Percentiles rank a stretch among this genome's conserved stretches.
Evolutionary conservation across 106 monocot species (phyloP).

Genomic region (Agapanthus africanus): DNA sequence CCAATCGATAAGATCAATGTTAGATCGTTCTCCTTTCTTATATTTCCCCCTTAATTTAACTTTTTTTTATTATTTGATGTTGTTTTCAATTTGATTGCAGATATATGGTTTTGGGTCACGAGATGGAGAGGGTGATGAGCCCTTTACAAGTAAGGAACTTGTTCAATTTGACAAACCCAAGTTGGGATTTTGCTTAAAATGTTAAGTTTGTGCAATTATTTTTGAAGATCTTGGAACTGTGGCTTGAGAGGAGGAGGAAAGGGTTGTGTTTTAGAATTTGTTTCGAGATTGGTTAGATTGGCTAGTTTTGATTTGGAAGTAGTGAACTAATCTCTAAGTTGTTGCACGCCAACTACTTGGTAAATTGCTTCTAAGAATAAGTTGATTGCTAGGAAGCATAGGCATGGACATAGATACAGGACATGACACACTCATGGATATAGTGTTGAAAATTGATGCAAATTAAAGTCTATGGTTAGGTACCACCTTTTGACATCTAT

Average conservation of each 20-base stretch:
- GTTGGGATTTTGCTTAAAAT: too few relatives aligned
- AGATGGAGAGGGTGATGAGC: neutral
- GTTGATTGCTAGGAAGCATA: too few relatives aligned
- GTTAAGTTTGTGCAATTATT: too few relatives aligned
- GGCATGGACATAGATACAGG: too few relatives aligned
- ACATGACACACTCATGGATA: too few relatives aligned
- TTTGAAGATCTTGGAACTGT: too few relatives aligned
- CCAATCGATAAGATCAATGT: conserved; percentile 7
- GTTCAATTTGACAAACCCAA: neutral
- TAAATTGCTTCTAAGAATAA: neutral
- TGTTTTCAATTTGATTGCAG: neutral
- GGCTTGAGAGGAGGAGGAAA: neutral
- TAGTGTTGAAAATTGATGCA: too few relatives aligned
- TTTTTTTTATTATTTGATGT: neutral
- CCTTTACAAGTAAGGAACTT: neutral
- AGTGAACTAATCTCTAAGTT: neutral
- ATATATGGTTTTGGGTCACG: conserved; percentile 4
- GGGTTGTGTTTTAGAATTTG: neutral
- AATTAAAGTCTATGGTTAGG: too few relatives aligned
- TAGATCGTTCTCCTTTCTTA: neutral
- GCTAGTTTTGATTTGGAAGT: neutral
- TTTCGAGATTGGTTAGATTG: neutral
- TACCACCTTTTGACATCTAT: too few relatives aligned
- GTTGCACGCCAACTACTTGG: neutral
- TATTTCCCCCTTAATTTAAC: neutral